Base-by-base conservation (phyloP, 495 filamentous ascomycete genomes). In the Extremus antarcticus region DNA sequence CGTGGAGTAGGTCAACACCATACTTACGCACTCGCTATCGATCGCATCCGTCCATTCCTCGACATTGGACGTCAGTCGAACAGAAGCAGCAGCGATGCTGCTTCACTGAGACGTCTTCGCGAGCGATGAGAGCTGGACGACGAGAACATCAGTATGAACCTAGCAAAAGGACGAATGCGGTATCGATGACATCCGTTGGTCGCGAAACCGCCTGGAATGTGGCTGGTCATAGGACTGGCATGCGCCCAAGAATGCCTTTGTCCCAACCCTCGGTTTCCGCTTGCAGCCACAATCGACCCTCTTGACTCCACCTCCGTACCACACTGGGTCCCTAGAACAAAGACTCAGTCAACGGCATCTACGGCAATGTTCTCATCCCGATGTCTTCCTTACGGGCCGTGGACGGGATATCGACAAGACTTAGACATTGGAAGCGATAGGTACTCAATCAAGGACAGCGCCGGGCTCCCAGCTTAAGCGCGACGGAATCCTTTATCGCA, bases 131-230 rank as follows among this genome's bases (percentile, higher is more conserved):
- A n/a, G n/a, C n/a, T n/a, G n/a, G n/a, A n/a, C n/a, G n/a, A n/a
- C n/a, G n/a, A n/a, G n/a, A n/a, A n/a, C n/a, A n/a, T n/a, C n/a
- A n/a, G n/a, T n/a, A n/a, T n/a, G n/a, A n/a, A n/a, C n/a, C n/a
- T n/a, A n/a, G n/a, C n/a, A n/a, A 17, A 45, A 17, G 19, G 16
- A 45, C 41, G 41, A 7, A 17, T 45, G 41, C 41, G 19, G 41
- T 9, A 17, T 4, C 41, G 17, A 45, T 45, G 41, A n/a, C 41
- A 45, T 17, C 3, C 7, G 8, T 7, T 45, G 29, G 25, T 20
- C 22, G 49, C 55, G 24, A 39, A 53, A 41, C 11, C 25, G 20
- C 11, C 51, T 51, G 55, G 55, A 57, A 57, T 57, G 55, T 57
- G 55, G 49, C 49, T 50, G 25, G 25, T 17, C 41, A 21, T 17